These are phyloP conservation scores for Cyclotella choctawhatcheeana DNA, from an alignment of 108 stramenopile species.

Conservation along the genomic window DNA sequence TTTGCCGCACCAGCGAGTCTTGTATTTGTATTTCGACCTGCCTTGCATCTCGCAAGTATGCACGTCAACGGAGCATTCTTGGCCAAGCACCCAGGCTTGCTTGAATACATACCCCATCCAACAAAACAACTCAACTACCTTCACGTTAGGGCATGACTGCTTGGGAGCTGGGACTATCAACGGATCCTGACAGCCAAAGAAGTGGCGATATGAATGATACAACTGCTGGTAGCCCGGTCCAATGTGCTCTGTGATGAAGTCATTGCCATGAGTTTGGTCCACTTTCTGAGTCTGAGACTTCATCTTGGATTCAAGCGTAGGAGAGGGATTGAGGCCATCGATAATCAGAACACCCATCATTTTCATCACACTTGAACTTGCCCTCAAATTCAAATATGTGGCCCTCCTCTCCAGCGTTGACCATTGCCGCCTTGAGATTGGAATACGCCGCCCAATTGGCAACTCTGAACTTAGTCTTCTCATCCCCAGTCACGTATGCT, in stretches of 20 bases:
- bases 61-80: constrained; percentile 12
- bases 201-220: neutral
- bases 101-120: neutral
- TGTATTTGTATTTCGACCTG: constrained; percentile 9
- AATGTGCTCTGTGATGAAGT: neutral
- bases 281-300: neutral
- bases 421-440: no score
- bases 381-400: neutral
- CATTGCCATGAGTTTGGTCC: constrained; percentile 14
- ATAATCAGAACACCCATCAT: neutral
- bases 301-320: constrained; percentile 7
- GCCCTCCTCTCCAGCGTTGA: constrained; percentile 2
- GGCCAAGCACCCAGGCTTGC: constrained; percentile 15
- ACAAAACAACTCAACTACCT: neutral
- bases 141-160: neutral
- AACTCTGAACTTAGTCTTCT: no score
- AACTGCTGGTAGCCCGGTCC: neutral
- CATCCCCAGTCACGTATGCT: no score
- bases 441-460: no score
- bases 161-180: neutral
- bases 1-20: constrained; percentile 17
- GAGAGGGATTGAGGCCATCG: constrained; percentile 18
- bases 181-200: constrained; percentile 16
- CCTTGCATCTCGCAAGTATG: constrained; percentile 22
- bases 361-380: neutral